Evolutionary conservation across 176 grass and related monocot genomes (phyloP).

Genomic region (Areca catechu): DNA sequence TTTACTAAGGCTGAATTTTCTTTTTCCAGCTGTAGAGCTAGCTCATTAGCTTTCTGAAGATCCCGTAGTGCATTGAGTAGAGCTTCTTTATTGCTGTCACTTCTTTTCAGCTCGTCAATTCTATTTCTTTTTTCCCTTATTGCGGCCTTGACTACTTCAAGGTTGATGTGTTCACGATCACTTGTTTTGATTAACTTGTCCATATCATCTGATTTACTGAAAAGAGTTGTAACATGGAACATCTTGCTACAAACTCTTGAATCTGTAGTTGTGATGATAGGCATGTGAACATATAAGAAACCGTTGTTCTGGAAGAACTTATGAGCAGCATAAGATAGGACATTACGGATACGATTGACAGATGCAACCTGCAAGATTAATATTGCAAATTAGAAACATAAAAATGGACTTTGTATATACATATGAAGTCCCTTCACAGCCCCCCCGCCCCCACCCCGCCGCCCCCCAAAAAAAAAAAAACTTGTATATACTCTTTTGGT

Average conservation of each 20-base stretch:
- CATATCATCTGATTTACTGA: conserved; percentile 7
- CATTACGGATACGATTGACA: conserved; percentile 35
- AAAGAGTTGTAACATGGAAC: conserved; percentile 31
- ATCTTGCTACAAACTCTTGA: conserved; percentile 13
- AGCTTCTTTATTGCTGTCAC: conserved; percentile 49
- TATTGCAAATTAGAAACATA: too few relatives aligned
- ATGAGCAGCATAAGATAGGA: conserved; percentile 29
- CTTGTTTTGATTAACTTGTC: not conserved
- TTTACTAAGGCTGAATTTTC: conserved; percentile 9
- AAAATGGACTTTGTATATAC: too few relatives aligned
- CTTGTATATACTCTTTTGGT: too few relatives aligned
- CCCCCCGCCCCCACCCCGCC: too few relatives aligned
- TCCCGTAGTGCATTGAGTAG: conserved; percentile 32
- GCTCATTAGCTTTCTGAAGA: conserved; percentile 25
- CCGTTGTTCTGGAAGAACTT: conserved; percentile 46
- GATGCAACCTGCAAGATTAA: conserved; percentile 36
- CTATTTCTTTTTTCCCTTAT: conserved; percentile 38
- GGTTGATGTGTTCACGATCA: conserved; percentile 4
- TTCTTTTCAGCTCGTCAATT: conserved; percentile 42
- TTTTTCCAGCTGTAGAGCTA: conserved; percentile 30
- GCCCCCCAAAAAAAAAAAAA: too few relatives aligned
- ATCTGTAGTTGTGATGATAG: conserved; percentile 34
- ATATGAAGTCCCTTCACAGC: too few relatives aligned
- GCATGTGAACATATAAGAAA: conserved; percentile 56
- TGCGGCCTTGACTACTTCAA: conserved; percentile 31